phyloP scores from a whole-genome alignment of 148 eudicot genomes.

The Rhododendron kiyosumense region DNA sequence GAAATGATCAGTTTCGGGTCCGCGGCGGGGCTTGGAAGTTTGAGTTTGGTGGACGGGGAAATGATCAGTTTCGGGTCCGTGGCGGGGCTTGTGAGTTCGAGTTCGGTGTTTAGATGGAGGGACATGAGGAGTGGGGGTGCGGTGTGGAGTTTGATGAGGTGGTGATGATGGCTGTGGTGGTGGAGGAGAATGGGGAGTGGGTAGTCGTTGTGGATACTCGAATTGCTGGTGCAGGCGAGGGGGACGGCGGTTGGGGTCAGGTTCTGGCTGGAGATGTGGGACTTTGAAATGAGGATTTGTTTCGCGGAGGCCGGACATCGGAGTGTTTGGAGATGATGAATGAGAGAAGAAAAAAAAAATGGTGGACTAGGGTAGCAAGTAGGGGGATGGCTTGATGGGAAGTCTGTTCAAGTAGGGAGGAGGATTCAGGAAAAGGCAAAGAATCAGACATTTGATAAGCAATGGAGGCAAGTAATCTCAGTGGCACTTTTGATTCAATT shows the following conservation, averaged over 20 bases:
- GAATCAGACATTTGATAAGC: slow-evolving; percentile 48
- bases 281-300: slow-evolving; percentile 57
- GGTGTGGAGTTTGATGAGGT: neutral
- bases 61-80: neutral
- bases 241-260: neutral
- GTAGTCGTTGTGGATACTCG: slow-evolving; percentile 25
- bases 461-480: slow-evolving; percentile 62
- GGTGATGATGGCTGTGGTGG: slow-evolving; percentile 5
- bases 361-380: neutral
- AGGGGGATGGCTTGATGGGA: slow-evolving; percentile 14
- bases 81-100: neutral
- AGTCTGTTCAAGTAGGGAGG: slow-evolving; percentile 13
- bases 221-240: neutral
- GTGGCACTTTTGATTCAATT: slow-evolving; percentile 13
- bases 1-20: neutral
- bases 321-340: neutral
- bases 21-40: neutral
- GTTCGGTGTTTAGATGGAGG: slow-evolving; percentile 7
- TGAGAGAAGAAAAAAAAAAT: neutral
- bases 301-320: slow-evolving; percentile 46
- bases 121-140: slow-evolving; percentile 38
- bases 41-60: neutral
- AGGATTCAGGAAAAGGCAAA: slow-evolving; percentile 43
- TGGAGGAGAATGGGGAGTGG: slow-evolving; percentile 7
- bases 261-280: slow-evolving; percentile 16